Evolutionary conservation across 768 basidiomycete genomes (phyloP).

Genomic region (Neoboletus subvelutipes): DNA sequence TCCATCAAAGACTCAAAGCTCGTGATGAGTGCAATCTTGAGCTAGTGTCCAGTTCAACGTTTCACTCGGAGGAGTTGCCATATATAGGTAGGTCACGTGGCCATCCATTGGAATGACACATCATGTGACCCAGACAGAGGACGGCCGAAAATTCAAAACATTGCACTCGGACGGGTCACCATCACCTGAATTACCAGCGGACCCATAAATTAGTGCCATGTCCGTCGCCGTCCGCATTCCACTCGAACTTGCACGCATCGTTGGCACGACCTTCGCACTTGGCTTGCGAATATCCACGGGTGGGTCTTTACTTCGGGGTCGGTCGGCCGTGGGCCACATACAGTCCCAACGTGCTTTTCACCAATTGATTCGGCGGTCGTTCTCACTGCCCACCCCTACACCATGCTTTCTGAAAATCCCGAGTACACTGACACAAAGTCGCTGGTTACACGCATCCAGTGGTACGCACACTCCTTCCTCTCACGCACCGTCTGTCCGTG

Average conservation of each 20-base stretch:
- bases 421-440: neutral
- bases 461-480: conserved; percentile 6
- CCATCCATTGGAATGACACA: neutral
- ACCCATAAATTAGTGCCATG: conserved; percentile 4
- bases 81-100: conserved; percentile 7
- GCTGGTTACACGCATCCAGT: conserved; percentile 19
- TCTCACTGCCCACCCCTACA: neutral
- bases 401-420: neutral
- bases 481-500: neutral
- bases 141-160: neutral
- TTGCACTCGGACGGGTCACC: neutral
- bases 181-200: neutral
- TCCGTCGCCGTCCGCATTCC: conserved; percentile 1
- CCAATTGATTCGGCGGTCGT: conserved; percentile 2
- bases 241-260: conserved; percentile 15
- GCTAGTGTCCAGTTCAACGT: neutral
- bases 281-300: conserved; percentile 6
- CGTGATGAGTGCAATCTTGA: neutral
- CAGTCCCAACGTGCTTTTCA: conserved; percentile 12
- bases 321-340: neutral
- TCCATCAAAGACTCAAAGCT: neutral
- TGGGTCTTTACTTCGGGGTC: neutral
- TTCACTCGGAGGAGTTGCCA: neutral
- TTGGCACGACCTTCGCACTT: conserved; percentile 1
- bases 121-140: neutral